A percentile compares a stretch with the other conserved stretches of the same genome.
phyloP scores from a whole-genome alignment of 345 rosid genomes.

The Eutrema yunnanense region DNA sequence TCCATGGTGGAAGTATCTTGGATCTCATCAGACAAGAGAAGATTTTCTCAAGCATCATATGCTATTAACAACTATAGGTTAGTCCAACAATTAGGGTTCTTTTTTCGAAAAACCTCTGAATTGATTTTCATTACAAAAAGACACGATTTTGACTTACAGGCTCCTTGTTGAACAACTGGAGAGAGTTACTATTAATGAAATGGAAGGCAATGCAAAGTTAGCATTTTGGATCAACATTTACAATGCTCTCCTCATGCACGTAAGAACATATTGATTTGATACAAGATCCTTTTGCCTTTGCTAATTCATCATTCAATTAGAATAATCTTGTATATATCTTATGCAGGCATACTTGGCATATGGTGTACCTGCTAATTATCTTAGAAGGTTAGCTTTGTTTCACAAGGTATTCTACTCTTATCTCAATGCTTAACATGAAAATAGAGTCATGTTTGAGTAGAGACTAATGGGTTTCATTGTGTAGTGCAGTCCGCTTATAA shows the following conservation, averaged over 20 bases:
- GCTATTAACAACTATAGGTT: slow-evolving; percentile 76
- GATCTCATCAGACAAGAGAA: slow-evolving; percentile 61
- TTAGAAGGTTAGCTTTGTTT: slow-evolving; percentile 77
- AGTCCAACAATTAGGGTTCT: neutral
- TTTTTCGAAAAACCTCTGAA: neutral
- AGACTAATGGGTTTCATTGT: slow-evolving; percentile 35
- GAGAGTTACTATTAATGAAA: slow-evolving; percentile 48
- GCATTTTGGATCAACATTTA: slow-evolving; percentile 94
- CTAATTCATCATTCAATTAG: neutral
- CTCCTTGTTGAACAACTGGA: slow-evolving; percentile 85
- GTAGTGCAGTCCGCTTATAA: slow-evolving; percentile 90
- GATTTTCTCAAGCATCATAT: slow-evolving; percentile 60
- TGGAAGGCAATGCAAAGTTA: slow-evolving; percentile 51
- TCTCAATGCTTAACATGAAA: neutral
- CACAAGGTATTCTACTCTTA: slow-evolving; percentile 60
- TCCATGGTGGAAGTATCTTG: slow-evolving; percentile 68
- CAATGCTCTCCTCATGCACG: slow-evolving; percentile 94
- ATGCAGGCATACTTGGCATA: slow-evolving; percentile 78
- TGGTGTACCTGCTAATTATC: slow-evolving; percentile 67
- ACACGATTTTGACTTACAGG: slow-evolving; percentile 40
- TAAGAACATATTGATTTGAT: slow-evolving; percentile 28
- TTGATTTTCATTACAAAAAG: neutral
- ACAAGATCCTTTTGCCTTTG: neutral
- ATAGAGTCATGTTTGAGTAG: neutral
- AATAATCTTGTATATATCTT: neutral